Conservation (phyloP, 345 rosid species). For the Hypericum perforatum region DNA sequence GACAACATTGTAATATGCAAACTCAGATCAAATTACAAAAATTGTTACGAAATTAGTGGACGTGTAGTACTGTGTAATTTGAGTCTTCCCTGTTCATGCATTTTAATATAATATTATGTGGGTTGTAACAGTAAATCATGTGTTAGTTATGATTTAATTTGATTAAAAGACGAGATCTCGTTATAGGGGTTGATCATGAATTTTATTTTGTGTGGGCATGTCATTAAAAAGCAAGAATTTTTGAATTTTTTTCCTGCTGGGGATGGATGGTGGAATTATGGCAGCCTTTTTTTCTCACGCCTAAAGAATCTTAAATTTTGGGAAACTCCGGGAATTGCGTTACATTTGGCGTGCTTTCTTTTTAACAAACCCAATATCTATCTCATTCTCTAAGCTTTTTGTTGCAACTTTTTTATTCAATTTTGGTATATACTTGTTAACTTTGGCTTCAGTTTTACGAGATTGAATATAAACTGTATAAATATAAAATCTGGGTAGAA, state of each 20-base stretch:
- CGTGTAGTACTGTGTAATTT: not conserved
- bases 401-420: not conserved
- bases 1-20: slow-evolving; percentile 45
- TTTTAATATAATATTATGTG: too few relatives aligned
- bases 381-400: not conserved
- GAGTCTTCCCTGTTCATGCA: too few relatives aligned
- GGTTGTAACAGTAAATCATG: too few relatives aligned
- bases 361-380: slow-evolving; percentile 11
- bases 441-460: too few relatives aligned
- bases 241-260: not conserved
- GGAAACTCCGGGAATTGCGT: slow-evolving; percentile 30
- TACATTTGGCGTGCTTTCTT: slow-evolving; percentile 21
- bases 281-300: slow-evolving; percentile 49
- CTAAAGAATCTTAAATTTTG: slow-evolving; percentile 21
- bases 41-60: too few relatives aligned
- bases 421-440: not conserved
- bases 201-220: not conserved
- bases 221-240: slow-evolving; percentile 6
- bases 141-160: not conserved
- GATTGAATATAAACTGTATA: too few relatives aligned
- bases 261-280: slow-evolving; percentile 15
- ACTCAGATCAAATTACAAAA: too few relatives aligned
- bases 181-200: not conserved
- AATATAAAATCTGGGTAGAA: too few relatives aligned
- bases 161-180: not conserved